These are phyloP conservation scores for Neurospora crassa DNA, from an alignment of 2,329 filamentous ascomycete species.

Conservation along the genomic window DNA sequence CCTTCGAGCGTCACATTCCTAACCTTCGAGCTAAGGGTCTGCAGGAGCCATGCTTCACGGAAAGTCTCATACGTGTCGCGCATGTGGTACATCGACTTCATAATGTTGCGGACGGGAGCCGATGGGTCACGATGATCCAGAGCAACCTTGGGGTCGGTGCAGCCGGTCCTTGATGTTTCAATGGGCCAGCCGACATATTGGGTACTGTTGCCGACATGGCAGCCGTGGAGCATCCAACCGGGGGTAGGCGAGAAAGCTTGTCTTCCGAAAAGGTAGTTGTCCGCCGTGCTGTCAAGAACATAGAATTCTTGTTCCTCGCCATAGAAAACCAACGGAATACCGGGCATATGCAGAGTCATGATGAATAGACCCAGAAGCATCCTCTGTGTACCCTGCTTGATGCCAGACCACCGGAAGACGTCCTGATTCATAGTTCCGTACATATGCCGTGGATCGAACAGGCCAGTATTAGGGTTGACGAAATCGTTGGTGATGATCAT, in stretches of 20 bases:
- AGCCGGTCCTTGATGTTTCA: slow-evolving; percentile 39
- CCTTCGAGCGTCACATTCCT: slow-evolving; percentile 18
- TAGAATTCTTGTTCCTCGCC: slow-evolving; percentile 56
- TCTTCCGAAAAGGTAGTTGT: slow-evolving; percentile 53
- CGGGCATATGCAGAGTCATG: slow-evolving; percentile 47
- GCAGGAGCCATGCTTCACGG: slow-evolving; percentile 48
- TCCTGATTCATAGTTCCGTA: slow-evolving; percentile 54
- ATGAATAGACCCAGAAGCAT: slow-evolving; percentile 49
- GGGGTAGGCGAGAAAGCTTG: slow-evolving; percentile 49
- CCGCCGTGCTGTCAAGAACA: slow-evolving; percentile 48
- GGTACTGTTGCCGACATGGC: slow-evolving; percentile 42
- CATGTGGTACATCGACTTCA: slow-evolving; percentile 52
- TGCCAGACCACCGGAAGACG: slow-evolving; percentile 51
- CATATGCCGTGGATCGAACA: slow-evolving; percentile 51
- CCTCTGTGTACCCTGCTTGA: slow-evolving; percentile 44
- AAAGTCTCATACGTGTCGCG: slow-evolving; percentile 43
- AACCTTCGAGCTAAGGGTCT: slow-evolving; percentile 44
- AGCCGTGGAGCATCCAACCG: slow-evolving; percentile 54
- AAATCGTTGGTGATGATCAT: slow-evolving; percentile 39
- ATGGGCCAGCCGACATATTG: slow-evolving; percentile 47
- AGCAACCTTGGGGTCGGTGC: slow-evolving; percentile 43
- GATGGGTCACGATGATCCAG: slow-evolving; percentile 53
- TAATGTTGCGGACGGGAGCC: slow-evolving; percentile 47
- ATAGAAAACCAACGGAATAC: slow-evolving; percentile 49
- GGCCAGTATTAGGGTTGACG: slow-evolving; percentile 10